Evolutionary conservation across 148 eudicot genomes (phyloP), one percentile per base, ranked within the genome.

Genomic region (Silene conica): DNA sequence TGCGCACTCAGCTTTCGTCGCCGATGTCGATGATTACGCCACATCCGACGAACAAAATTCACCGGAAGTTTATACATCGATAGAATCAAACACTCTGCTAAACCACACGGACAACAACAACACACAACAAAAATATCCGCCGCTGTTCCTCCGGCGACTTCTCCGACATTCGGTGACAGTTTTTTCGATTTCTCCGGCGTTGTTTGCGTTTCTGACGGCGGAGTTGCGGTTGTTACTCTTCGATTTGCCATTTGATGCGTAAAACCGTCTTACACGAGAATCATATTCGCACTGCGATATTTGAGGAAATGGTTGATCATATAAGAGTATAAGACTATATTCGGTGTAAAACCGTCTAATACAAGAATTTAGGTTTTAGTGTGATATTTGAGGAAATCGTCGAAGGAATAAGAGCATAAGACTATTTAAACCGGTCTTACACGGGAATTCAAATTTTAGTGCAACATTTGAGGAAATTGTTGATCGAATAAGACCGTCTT

Each of bases 81-180:
- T 41, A 85, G 71, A 19, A 90, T 61, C 4, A 90, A 15, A 38
- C 81, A 74, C 63, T 87, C 83, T 16, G 84, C 28, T 26, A 90
- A 38, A 20, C 83, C 83, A 55, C 87, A 86, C 0, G 98, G 98
- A 15, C 91, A 89, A 69, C 96, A 90, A 48, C 96, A 92, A 58
- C 90, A 86, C 5, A 92, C 79, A 16, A 90, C 93, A 1, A 88
- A 85, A 56, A 89, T 87, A 50, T 75, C 88, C 71, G 96, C 98
- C 74, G 97, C 80, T 26, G 97, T 80, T 0, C 89, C 86, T 14
- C 94, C 94, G 21, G 89, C 91, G 8, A 87, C 70, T 84, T 90
- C 97, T 48, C 92, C 95, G 71, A 81, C 86, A 41, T 78, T 83
- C 3, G 80, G 60, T 3, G 69, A 73, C 41, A 68, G 55, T 34